Conservation (phyloP, 148 eudicot species). For the Rhododendron henanense region DNA sequence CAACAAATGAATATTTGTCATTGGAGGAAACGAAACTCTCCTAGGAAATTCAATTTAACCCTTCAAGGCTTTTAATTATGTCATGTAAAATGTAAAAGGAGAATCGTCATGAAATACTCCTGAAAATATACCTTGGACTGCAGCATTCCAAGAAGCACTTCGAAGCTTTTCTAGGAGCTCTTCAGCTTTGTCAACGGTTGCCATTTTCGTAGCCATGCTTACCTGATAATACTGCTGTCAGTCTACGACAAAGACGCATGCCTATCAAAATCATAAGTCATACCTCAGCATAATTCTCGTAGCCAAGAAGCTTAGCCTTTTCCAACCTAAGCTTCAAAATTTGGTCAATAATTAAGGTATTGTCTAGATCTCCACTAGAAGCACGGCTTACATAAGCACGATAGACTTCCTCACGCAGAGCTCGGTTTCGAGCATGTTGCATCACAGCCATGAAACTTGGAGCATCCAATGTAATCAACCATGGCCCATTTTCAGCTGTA, state of each 20-base stretch:
- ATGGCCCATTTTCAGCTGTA: slow-evolving; percentile 89
- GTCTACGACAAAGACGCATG: not conserved
- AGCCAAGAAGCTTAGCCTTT: slow-evolving; percentile 92
- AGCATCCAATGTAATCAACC: slow-evolving; percentile 91
- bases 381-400: slow-evolving; percentile 90
- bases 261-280: slow-evolving; percentile 7
- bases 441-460: slow-evolving; percentile 89
- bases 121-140: slow-evolving; percentile 62
- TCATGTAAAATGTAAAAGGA: not conserved
- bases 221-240: slow-evolving; percentile 49
- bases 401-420: slow-evolving; percentile 91
- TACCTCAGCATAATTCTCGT: slow-evolving; percentile 93
- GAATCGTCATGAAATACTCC: not conserved
- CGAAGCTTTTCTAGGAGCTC: slow-evolving; percentile 93
- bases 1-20: not conserved
- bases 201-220: slow-evolving; percentile 99
- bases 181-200: slow-evolving; percentile 86
- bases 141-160: slow-evolving; percentile 89
- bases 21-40: not conserved
- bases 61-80: not conserved
- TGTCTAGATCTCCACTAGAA: slow-evolving; percentile 90
- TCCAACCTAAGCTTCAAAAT: slow-evolving; percentile 85
- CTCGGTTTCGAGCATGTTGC: slow-evolving; percentile 87
- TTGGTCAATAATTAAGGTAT: slow-evolving; percentile 74
- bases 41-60: not conserved